A percentile compares a stretch with the other conserved stretches of the same genome.
phyloP scores from a whole-genome alignment of 495 filamentous ascomycete genomes.

The Xylaria sp. region DNA sequence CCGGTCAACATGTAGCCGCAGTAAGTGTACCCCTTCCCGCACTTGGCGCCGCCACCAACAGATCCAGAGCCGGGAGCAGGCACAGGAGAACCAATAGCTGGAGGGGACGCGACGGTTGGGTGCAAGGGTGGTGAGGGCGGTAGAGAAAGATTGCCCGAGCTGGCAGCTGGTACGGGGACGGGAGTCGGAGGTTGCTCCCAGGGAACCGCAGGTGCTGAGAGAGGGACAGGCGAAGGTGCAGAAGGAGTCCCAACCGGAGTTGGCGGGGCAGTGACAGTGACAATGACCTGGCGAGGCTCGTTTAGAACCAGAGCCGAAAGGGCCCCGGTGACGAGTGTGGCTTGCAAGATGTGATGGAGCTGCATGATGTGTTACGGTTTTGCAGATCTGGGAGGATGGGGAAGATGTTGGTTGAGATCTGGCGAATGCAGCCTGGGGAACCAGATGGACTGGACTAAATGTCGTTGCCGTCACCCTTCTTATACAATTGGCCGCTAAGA shows the following conservation, averaged over 20 bases:
- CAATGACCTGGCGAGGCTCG: constrained; percentile 18
- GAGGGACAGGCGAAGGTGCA: neutral
- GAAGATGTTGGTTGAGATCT: neutral
- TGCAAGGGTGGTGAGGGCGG: constrained; percentile 3
- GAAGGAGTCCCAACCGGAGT: neutral
- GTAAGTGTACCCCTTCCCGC: constrained; percentile 53
- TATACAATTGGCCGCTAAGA: neutral
- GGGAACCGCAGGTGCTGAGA: constrained; percentile 17
- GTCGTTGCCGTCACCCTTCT: neutral
- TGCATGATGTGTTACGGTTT: constrained; percentile 13
- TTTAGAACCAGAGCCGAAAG: neutral
- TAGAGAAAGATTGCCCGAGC: neutral
- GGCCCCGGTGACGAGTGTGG: constrained; percentile 1
- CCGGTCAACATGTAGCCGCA: constrained; percentile 52
- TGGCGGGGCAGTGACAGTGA: neutral
- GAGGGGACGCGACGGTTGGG: neutral
- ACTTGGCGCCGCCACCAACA: constrained; percentile 38
- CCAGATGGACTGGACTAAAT: neutral
- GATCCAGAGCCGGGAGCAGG: constrained; percentile 25
- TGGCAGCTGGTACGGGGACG: neutral
- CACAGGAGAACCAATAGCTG: neutral
- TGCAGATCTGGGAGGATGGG: neutral
- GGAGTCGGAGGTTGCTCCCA: constrained; percentile 14
- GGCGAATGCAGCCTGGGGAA: neutral
- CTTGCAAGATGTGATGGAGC: constrained; percentile 10